phyloP scores from a whole-genome alignment of 805 yeast genomes.

The Danielozyma ontarioensis region DNA sequence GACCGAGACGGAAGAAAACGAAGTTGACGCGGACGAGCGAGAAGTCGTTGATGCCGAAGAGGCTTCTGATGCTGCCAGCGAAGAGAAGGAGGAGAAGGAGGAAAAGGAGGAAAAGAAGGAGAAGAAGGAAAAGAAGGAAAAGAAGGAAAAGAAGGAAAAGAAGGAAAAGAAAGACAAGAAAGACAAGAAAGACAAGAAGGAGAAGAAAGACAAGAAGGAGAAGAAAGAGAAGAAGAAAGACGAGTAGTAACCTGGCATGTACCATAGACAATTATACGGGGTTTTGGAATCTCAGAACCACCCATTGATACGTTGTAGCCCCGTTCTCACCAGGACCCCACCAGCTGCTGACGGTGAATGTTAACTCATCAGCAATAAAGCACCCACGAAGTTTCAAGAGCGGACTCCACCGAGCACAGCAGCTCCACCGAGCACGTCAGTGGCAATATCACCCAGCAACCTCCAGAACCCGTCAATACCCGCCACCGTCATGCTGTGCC shows the following conservation, averaged over 20 bases:
- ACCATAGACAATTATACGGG: neutral
- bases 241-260: constrained; percentile 10
- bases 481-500: too few species aligned
- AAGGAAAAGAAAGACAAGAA: constrained; percentile 13
- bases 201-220: constrained; percentile 6
- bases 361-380: neutral
- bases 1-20: constrained; percentile 2
- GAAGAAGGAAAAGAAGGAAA: constrained; percentile 6
- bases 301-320: neutral
- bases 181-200: constrained; percentile 3
- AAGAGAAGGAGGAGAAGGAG: constrained; percentile 3
- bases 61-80: constrained; percentile 6
- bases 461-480: too few species aligned
- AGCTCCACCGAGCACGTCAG: too few species aligned
- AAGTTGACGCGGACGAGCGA: constrained; percentile 2
- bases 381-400: constrained; percentile 2
- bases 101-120: constrained; percentile 3
- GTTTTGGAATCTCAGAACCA: constrained; percentile 1
- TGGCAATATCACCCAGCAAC: too few species aligned
- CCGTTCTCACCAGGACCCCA: neutral
- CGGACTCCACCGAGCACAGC: too few species aligned
- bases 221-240: constrained; percentile 17
- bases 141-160: constrained; percentile 14
- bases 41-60: constrained; percentile 10
- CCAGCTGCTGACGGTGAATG: neutral